These are phyloP conservation scores for Themeda triandra DNA, from an alignment of 176 grass and related monocot genomes.

Conservation along the genomic window DNA sequence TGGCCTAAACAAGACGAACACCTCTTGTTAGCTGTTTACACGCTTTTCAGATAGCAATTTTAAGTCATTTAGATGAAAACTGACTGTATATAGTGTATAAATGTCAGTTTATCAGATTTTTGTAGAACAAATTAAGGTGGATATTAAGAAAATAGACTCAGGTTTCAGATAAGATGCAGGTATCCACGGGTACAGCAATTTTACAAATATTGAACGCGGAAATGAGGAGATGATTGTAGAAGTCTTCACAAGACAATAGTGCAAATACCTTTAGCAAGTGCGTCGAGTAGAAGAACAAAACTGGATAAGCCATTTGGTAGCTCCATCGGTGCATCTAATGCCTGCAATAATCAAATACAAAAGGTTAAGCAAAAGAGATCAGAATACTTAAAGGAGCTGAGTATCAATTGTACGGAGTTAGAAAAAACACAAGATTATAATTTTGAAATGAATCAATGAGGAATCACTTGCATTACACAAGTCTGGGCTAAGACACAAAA, in stretches of 20 bases:
- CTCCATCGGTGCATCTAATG: conserved; percentile 55
- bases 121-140: background rate
- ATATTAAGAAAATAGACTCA: background rate
- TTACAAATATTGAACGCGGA: background rate
- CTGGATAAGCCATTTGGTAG: conserved; percentile 40
- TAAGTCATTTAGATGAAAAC: background rate
- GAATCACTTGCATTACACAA: background rate
- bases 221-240: background rate
- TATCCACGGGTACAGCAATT: background rate
- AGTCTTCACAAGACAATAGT: conserved; percentile 6
- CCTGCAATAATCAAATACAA: conserved; percentile 51
- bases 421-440: background rate
- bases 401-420: background rate
- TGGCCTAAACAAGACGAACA: background rate
- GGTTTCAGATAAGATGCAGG: background rate
- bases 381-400: background rate
- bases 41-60: background rate
- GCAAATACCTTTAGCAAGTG: conserved; percentile 62
- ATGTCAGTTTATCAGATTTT: background rate
- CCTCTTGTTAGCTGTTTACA: background rate
- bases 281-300: conserved; percentile 58
- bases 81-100: background rate
- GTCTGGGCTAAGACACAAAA: background rate
- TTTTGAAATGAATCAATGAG: background rate
- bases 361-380: conserved; percentile 16